Evolutionary conservation across 371 early-diverging fungal genomes (phyloP).

Genomic region (Mucor sp.): DNA sequence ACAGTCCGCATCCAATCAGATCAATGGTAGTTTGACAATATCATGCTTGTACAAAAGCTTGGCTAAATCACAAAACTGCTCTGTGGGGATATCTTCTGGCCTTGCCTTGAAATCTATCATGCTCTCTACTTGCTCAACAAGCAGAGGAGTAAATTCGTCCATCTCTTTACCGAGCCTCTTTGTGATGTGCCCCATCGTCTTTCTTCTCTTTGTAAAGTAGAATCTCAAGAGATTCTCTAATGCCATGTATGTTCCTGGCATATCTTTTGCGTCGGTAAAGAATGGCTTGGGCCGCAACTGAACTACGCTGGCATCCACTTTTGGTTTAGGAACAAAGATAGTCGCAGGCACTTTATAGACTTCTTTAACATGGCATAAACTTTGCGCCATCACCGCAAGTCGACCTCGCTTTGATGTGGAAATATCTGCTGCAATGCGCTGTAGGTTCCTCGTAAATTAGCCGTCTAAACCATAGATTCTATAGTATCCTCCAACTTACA

Average conservation of each 20-base stretch:
- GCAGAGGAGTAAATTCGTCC: conserved; percentile 22
- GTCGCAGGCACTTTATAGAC: conserved; percentile 66
- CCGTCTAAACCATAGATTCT: not conserved
- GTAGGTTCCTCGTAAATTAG: not conserved
- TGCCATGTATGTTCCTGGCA: conserved; percentile 25
- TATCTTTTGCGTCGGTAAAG: conserved; percentile 10
- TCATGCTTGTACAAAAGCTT: conserved; percentile 37
- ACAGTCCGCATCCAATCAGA: not conserved
- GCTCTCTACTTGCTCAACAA: conserved; percentile 46
- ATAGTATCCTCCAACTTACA: conserved; percentile 29
- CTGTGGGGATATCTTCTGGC: conserved; percentile 64
- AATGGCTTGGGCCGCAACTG: conserved; percentile 58
- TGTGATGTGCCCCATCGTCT: conserved; percentile 69
- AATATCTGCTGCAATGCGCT: conserved; percentile 66
- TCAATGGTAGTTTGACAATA: conserved; percentile 14
- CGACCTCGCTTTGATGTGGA: conserved; percentile 64
- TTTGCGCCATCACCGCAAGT: conserved; percentile 76
- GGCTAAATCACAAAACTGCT: conserved; percentile 55
- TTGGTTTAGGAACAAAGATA: conserved; percentile 76
- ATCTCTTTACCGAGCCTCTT: conserved; percentile 43
- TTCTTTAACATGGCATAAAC: conserved; percentile 65
- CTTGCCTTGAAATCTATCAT: conserved; percentile 54
- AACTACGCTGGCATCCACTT: conserved; percentile 77
- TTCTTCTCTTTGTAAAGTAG: conserved; percentile 74
- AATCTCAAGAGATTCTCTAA: conserved; percentile 70